Conservation (phyloP, 805 yeast species). For the Ogataea methanolica region DNA sequence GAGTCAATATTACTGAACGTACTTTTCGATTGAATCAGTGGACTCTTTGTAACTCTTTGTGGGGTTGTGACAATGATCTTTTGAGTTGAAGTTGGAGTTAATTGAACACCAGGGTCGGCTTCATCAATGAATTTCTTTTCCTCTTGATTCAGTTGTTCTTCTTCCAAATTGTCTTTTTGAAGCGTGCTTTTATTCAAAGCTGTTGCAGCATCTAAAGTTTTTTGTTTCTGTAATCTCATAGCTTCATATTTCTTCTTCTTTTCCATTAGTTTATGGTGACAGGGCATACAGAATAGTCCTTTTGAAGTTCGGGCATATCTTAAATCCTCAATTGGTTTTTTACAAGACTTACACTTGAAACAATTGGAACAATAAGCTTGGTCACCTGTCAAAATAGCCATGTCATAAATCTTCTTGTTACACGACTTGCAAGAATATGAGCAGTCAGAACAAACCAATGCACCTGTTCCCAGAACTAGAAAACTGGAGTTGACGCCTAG, state of each 20-base stretch:
- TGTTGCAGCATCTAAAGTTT: slow-evolving; percentile 6
- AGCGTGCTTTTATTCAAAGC: neutral
- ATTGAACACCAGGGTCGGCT: slow-evolving; percentile 9
- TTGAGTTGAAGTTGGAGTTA: slow-evolving; percentile 9
- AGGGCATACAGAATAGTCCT: slow-evolving; percentile 88
- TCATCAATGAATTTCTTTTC: slow-evolving; percentile 2
- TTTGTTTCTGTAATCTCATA: slow-evolving; percentile 25
- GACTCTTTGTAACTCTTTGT: slow-evolving; percentile 11
- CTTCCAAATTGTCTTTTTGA: slow-evolving; percentile 5
- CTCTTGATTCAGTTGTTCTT: neutral
- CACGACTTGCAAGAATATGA: slow-evolving; percentile 89
- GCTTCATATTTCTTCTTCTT: slow-evolving; percentile 64
- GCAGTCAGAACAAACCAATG: slow-evolving; percentile 83
- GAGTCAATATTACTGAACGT: neutral
- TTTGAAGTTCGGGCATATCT: slow-evolving; percentile 90
- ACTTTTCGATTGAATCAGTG: slow-evolving; percentile 1
- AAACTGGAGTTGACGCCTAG: slow-evolving; percentile 87
- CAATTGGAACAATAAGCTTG: slow-evolving; percentile 91
- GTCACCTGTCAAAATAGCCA: slow-evolving; percentile 92
- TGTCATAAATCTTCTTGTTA: slow-evolving; percentile 80
- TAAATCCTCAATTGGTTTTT: slow-evolving; percentile 77
- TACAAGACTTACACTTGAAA: slow-evolving; percentile 86
- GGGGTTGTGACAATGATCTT: slow-evolving; percentile 12
- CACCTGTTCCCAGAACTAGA: slow-evolving; percentile 89
- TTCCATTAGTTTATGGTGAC: slow-evolving; percentile 80